These are phyloP conservation scores for Fraxinus baroniana DNA, from an alignment of 305 asterid genomes.

Conservation along the genomic window DNA sequence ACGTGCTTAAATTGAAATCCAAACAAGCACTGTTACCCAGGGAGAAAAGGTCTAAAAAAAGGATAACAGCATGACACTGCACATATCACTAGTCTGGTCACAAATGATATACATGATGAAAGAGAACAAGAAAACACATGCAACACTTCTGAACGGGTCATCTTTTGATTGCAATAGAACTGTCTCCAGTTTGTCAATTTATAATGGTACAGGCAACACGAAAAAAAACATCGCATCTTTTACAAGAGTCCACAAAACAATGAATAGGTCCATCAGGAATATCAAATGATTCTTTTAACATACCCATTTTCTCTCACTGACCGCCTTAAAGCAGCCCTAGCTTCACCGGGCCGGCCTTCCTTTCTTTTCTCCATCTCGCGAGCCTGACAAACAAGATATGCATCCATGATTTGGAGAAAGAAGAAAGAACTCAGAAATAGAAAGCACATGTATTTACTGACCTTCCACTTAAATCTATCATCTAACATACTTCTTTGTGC, in stretches of 20 bases:
- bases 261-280: not conserved
- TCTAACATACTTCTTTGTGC: slow-evolving; percentile 98
- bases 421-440: not conserved
- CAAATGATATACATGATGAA: not conserved
- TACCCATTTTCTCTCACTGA: slow-evolving; percentile 98
- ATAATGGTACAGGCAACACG: not conserved
- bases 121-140: not conserved
- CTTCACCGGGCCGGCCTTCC: slow-evolving; percentile 98
- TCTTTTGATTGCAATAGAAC: not conserved
- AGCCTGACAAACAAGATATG: slow-evolving; percentile 52
- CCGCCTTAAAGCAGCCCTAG: slow-evolving; percentile 90
- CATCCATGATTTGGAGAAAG: slow-evolving; percentile 1
- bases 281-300: slow-evolving; percentile 15
- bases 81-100: not conserved
- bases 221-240: not conserved
- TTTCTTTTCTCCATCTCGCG: slow-evolving; percentile 98
- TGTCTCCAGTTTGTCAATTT: not conserved
- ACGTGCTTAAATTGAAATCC: not conserved
- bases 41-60: not conserved
- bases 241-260: not conserved
- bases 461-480: slow-evolving; percentile 98
- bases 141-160: not conserved
- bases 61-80: not conserved
- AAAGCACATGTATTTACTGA: slow-evolving; percentile 27
- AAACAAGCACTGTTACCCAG: not conserved